Conservation (phyloP, 306 rosid species). For the Glycine latifolia region DNA sequence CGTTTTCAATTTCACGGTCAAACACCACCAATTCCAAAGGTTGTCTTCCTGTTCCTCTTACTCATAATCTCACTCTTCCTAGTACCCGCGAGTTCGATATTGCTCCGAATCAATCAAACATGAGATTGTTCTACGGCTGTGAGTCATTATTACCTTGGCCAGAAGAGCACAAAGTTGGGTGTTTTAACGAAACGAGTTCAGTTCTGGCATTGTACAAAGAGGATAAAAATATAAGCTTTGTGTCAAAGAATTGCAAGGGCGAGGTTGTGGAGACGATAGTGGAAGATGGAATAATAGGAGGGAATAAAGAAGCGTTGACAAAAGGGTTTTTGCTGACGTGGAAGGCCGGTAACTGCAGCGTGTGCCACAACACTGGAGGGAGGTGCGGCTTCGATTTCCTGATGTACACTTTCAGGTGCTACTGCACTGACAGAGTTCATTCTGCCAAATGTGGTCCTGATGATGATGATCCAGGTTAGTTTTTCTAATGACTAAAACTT, state of each 20-base stretch:
- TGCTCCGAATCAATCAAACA: background rate
- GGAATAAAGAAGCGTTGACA: constrained; percentile 41
- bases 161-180: constrained; percentile 35
- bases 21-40: too few species aligned
- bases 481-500: background rate
- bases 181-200: constrained; percentile 34
- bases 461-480: constrained; percentile 49
- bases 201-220: constrained; percentile 53
- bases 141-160: background rate
- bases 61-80: constrained; percentile 38
- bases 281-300: constrained; percentile 13
- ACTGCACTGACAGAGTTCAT: constrained; percentile 68
- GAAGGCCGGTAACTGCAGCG: constrained; percentile 50
- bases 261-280: constrained; percentile 6
- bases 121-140: constrained; percentile 52
- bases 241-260: constrained; percentile 31
- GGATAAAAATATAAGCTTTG: background rate
- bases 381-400: constrained; percentile 53
- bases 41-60: constrained; percentile 33
- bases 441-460: constrained; percentile 39
- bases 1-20: constrained; percentile 30
- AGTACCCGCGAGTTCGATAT: background rate
- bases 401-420: constrained; percentile 45
- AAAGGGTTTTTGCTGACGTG: constrained; percentile 64
- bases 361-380: constrained; percentile 50